Base-by-base conservation (phyloP, 345 rosid species). In the Hibiscus trionum region DNA sequence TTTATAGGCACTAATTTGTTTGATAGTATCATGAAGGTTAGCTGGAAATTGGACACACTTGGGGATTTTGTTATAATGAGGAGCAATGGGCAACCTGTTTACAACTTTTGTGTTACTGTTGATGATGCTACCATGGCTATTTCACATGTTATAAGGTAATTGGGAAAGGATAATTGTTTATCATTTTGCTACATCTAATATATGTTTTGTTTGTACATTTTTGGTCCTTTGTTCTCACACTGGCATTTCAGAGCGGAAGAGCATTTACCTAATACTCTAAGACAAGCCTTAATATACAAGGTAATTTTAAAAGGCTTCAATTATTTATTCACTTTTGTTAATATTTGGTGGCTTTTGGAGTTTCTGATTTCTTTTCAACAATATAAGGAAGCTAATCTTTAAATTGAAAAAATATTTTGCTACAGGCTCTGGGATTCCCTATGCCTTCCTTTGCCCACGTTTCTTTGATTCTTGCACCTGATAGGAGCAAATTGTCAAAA, bases 61-160 rank as follows among this genome's bases (percentile, higher is more conserved):
- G 98, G 98, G 61, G 96, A 92, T 84, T 92, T 92, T 84, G 97
- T 93, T 59, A 85, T 91, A 49, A 91, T 91, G 96, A 86, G 96
- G 81, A 91, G 96, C 85, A 90, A 91, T 53, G 98, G 97, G 33
- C 96, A 87, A 77, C 98, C 98, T 63, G 96, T 91, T 64, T 93
- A 91, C 88, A 93, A 91, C 80, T 93, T 90, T 79, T 91, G 97
- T 82, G 98, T 93, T 63, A 88, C 96, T 1, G 93, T 93, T n/a
- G 98, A 93, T 85, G 98, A 93, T 82, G 91, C 98, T 69, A 82
- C 93, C 77, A 90, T 90, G 97, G 92, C 97, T 73, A 92, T 92
- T 65, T 90, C 98, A 49, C 98, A 93, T 84, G 97, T 91, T 76
- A 88, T 93, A 77, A 91, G 98, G 98, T 93, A 75, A 73, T 72